Evolutionary conservation across 2,329 filamentous ascomycete genomes (phyloP).

Genomic region (Blumeriella jaapii): DNA sequence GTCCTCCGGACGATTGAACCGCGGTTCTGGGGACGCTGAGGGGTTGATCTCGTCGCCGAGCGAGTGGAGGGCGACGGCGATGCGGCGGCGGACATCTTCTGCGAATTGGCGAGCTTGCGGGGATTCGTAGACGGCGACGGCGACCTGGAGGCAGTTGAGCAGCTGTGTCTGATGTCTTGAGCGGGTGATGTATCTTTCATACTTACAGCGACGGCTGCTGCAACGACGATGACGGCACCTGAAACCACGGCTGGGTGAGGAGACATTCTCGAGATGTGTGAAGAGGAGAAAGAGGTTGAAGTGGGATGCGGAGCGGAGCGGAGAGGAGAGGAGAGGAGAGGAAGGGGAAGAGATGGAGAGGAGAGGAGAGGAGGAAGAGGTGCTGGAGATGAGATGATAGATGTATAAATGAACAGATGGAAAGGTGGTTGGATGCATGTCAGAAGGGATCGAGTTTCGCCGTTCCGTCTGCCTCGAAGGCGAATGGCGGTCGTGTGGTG

Average conservation of each 20-base stretch:
- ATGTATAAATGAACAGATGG: too few relatives aligned
- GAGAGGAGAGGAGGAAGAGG: too few relatives aligned
- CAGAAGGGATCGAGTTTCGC: too few relatives aligned
- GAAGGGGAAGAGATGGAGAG: not conserved
- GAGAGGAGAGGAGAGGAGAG: conserved; percentile 2
- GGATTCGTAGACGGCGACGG: conserved; percentile 44
- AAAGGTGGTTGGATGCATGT: too few relatives aligned
- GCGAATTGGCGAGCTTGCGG: conserved; percentile 51
- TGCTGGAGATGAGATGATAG: too few relatives aligned
- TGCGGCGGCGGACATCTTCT: conserved; percentile 48
- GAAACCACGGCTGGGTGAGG: conserved; percentile 24
- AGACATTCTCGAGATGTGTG: conserved; percentile 20
- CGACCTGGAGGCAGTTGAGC: too few relatives aligned
- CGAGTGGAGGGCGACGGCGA: conserved; percentile 47
- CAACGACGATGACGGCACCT: conserved; percentile 27
- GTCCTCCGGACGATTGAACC: conserved; percentile 56
- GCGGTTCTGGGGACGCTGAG: conserved; percentile 31
- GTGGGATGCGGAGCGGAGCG: too few relatives aligned
- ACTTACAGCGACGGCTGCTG: conserved; percentile 26
- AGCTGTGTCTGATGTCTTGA: too few relatives aligned
- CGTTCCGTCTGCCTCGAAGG: too few relatives aligned
- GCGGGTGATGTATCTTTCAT: too few relatives aligned
- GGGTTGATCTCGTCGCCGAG: conserved; percentile 44
- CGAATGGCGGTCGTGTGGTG: too few relatives aligned
- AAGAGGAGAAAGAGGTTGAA: too few relatives aligned